Evolutionary conservation across 78 protist species (phyloP).

Genomic region (Dictyostelium intermedium): DNA sequence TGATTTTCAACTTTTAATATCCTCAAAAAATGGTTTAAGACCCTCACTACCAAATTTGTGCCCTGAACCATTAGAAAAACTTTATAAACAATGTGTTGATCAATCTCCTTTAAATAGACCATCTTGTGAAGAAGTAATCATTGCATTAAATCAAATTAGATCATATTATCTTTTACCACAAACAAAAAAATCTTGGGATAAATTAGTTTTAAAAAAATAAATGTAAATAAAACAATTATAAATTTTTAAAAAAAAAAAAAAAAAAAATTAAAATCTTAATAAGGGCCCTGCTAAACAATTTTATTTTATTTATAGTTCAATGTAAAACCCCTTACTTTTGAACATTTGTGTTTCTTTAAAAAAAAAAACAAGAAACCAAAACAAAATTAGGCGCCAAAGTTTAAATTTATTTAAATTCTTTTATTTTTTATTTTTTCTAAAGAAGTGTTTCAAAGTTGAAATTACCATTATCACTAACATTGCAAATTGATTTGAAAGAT

Average conservation of each 20-base stretch:
- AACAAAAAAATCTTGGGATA: conserved; percentile 32
- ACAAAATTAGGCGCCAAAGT: no score
- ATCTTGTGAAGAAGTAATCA: conserved; percentile 1
- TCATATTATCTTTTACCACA: not conserved
- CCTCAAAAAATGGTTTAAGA: conserved; percentile 69
- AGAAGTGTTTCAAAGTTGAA: not conserved
- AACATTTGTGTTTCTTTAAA: no score
- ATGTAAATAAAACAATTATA: not conserved
- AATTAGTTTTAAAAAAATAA: not conserved
- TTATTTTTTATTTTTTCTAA: not conserved
- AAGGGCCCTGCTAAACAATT: no score
- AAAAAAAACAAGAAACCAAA: no score
- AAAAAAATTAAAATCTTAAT: no score
- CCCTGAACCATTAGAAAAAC: conserved; percentile 22
- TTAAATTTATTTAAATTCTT: no score
- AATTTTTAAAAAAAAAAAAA: no score
- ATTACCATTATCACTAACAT: conserved; percentile 12
- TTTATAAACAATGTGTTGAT: conserved; percentile 25
- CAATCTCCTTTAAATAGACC: conserved; percentile 58
- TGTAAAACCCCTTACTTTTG: no score
- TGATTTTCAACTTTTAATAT: conserved; percentile 79
- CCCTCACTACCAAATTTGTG: conserved; percentile 38
- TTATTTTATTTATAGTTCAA: no score
- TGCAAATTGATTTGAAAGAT: conserved; percentile 7
- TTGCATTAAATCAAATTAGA: not conserved